These are phyloP conservation scores for Entelexis sorbosivorans DNA, from an alignment of 1,139 yeast species.

Conservation along the genomic window DNA sequence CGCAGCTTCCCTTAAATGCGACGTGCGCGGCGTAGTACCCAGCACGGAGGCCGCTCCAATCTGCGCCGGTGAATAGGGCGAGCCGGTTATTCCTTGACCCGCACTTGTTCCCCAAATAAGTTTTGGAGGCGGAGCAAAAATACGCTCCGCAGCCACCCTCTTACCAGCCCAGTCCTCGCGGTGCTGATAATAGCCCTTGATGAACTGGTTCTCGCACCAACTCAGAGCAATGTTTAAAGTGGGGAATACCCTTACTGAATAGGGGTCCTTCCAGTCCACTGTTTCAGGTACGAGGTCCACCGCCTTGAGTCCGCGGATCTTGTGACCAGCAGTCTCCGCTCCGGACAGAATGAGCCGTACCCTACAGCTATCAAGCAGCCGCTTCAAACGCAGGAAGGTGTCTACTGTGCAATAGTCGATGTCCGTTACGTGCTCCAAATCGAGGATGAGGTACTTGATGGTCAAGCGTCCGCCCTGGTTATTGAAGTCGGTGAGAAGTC, in stretches of 20 bases:
- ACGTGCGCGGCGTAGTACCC: slow-evolving; percentile 48
- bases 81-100: background rate
- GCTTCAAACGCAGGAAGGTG: slow-evolving; percentile 79
- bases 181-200: slow-evolving; percentile 47
- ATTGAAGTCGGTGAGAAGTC: slow-evolving; percentile 39
- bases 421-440: slow-evolving; percentile 69
- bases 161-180: slow-evolving; percentile 7
- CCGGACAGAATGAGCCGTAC: slow-evolving; percentile 73
- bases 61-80: background rate
- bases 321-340: slow-evolving; percentile 52
- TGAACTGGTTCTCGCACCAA: slow-evolving; percentile 90
- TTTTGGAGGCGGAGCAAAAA: background rate
- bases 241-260: slow-evolving; percentile 43
- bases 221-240: slow-evolving; percentile 81
- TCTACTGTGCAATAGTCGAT: slow-evolving; percentile 95
- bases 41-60: background rate
- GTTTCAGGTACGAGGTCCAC: slow-evolving; percentile 32
- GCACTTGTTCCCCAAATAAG: background rate
- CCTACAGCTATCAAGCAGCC: slow-evolving; percentile 56
- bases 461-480: slow-evolving; percentile 26
- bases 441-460: slow-evolving; percentile 69
- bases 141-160: background rate
- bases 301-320: slow-evolving; percentile 28
- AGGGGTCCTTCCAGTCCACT: slow-evolving; percentile 25
- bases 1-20: slow-evolving; percentile 54